These are phyloP conservation scores for Mrakia hoshinonis DNA, from an alignment of 768 basidiomycete species.

Conservation along the genomic window DNA sequence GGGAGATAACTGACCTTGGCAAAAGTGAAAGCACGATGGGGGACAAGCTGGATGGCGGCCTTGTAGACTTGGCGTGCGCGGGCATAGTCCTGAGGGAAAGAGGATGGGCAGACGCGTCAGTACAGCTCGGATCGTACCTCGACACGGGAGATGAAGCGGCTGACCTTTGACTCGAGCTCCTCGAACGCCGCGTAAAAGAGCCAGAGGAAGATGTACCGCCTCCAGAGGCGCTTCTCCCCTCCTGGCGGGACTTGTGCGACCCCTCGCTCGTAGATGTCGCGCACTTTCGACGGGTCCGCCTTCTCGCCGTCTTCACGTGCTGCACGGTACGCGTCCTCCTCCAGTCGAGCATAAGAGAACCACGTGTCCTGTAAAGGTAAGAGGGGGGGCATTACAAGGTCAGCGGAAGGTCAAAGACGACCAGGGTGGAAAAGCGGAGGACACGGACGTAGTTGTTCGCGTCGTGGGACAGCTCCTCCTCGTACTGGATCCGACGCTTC, in stretches of 20 bases:
- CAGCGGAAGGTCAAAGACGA: background rate
- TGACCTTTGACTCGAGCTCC: constrained; percentile 85
- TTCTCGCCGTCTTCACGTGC: constrained; percentile 62
- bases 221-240: constrained; percentile 71
- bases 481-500: constrained; percentile 96
- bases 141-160: constrained; percentile 26
- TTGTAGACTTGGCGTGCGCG: constrained; percentile 87
- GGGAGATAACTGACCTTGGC: constrained; percentile 52
- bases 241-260: constrained; percentile 94
- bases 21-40: constrained; percentile 95
- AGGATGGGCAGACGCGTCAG: background rate
- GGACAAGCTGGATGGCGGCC: constrained; percentile 76
- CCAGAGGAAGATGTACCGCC: constrained; percentile 54
- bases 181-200: constrained; percentile 92
- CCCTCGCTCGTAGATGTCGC: constrained; percentile 92
- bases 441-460: constrained; percentile 63
- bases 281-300: constrained; percentile 54
- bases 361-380: constrained; percentile 56
- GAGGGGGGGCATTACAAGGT: background rate
- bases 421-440: background rate
- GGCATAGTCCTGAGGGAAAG: constrained; percentile 62
- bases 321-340: constrained; percentile 75
- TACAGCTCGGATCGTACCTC: background rate
- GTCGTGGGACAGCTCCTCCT: constrained; percentile 86
- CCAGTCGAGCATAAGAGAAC: constrained; percentile 92